Evolutionary conservation across 2,329 filamentous ascomycete species (phyloP).

Genomic region (Elsinoe necatrix): DNA sequence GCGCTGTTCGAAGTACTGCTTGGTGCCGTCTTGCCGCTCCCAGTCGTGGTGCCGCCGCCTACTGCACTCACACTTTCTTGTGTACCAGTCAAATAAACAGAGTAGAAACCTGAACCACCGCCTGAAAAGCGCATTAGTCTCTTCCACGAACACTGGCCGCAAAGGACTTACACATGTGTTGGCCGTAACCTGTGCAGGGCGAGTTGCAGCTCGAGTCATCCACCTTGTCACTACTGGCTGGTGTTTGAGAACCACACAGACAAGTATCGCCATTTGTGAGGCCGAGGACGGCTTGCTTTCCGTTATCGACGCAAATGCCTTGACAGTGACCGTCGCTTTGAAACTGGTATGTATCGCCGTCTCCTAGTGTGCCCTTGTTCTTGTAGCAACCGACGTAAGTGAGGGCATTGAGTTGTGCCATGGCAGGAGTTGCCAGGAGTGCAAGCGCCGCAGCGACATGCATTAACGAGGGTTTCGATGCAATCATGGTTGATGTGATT

Average conservation of each 20-base stretch:
- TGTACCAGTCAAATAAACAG: slow-evolving; percentile 46
- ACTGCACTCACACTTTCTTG: slow-evolving; percentile 32
- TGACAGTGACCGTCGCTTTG: slow-evolving; percentile 51
- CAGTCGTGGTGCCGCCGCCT: slow-evolving; percentile 20
- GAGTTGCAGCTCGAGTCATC: slow-evolving; percentile 54
- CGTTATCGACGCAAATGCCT: slow-evolving; percentile 38
- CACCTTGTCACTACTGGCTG: slow-evolving; percentile 47
- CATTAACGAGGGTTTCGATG: not conserved
- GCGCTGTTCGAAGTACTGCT: slow-evolving; percentile 19
- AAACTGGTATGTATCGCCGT: slow-evolving; percentile 43
- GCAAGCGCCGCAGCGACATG: slow-evolving; percentile 11
- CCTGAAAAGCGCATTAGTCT: slow-evolving; percentile 37
- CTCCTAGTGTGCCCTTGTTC: slow-evolving; percentile 38
- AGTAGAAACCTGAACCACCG: slow-evolving; percentile 47
- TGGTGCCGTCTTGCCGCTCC: not conserved
- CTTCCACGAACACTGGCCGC: not conserved
- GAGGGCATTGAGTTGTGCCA: slow-evolving; percentile 16
- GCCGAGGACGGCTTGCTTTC: slow-evolving; percentile 48
- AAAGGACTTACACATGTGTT: slow-evolving; percentile 55
- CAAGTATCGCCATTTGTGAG: slow-evolving; percentile 56
- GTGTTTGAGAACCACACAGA: slow-evolving; percentile 64
- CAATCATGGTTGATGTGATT: slow-evolving; percentile 1
- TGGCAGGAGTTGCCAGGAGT: slow-evolving; percentile 10
- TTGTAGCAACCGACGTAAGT: slow-evolving; percentile 45
- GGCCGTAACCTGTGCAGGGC: slow-evolving; percentile 54